Conservation (phyloP, 768 basidiomycete species). For the Lepiota venenata region DNA sequence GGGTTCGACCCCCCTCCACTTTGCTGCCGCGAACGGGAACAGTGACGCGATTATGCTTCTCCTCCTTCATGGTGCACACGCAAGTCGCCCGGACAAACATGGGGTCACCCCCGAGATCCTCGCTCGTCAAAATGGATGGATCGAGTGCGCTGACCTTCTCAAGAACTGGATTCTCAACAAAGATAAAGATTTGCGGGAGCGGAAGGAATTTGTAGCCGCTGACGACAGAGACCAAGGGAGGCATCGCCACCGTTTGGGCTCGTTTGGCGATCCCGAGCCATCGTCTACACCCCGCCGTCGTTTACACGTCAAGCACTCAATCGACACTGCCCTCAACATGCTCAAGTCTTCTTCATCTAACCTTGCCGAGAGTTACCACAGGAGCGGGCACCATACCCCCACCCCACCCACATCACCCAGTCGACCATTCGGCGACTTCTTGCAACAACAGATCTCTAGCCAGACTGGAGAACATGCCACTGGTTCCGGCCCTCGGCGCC, state of each 20-base stretch:
- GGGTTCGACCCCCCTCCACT: constrained; percentile 95
- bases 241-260: constrained; percentile 5
- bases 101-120: constrained; percentile 85
- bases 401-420: constrained; percentile 43
- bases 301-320: constrained; percentile 72
- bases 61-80: constrained; percentile 79
- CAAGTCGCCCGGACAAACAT: constrained; percentile 85
- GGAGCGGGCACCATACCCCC: constrained; percentile 16
- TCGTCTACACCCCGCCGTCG: constrained; percentile 39
- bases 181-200: constrained; percentile 58
- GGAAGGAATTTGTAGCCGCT: constrained; percentile 28
- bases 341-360: constrained; percentile 36
- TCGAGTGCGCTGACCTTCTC: constrained; percentile 72
- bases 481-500: constrained; percentile 46
- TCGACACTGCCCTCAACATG: constrained; percentile 68
- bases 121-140: constrained; percentile 77
- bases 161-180: constrained; percentile 63
- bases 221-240: constrained; percentile 14
- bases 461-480: constrained; percentile 25
- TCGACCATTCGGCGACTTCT: constrained; percentile 42
- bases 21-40: constrained; percentile 95
- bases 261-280: constrained; percentile 21
- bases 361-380: constrained; percentile 23
- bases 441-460: constrained; percentile 31
- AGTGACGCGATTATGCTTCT: constrained; percentile 72